A percentile compares a stretch with the other conserved stretches of the same genome.
Evolutionary conservation across 805 yeast species (phyloP).

Genomic region (Peterozyma toletana): DNA sequence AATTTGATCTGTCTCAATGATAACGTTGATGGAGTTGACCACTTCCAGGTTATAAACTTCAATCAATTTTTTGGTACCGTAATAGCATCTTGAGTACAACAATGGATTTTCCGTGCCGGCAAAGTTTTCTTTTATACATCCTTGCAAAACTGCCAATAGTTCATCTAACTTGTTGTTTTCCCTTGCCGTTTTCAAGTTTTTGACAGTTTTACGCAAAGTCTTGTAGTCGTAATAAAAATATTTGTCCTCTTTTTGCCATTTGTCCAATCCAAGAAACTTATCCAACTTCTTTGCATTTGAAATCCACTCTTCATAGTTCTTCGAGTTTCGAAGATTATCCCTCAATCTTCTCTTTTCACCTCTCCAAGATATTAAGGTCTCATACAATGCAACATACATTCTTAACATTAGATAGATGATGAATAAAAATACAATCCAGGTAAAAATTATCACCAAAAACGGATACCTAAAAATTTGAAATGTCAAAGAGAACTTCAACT

Average conservation of each 20-base stretch:
- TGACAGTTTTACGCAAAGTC: slow-evolving; percentile 43
- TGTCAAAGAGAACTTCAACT: slow-evolving; percentile 12
- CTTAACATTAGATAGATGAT: slow-evolving; percentile 45
- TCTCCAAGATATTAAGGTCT: slow-evolving; percentile 50
- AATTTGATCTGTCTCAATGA: slow-evolving; percentile 31
- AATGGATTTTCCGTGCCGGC: slow-evolving; percentile 73
- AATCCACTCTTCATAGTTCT: slow-evolving; percentile 56
- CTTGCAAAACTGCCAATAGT: slow-evolving; percentile 49
- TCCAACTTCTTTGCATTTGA: slow-evolving; percentile 52
- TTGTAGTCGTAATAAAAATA: slow-evolving; percentile 65
- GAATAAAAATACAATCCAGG: slow-evolving; percentile 49
- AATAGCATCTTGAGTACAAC: slow-evolving; percentile 66
- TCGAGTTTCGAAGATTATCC: slow-evolving; percentile 38
- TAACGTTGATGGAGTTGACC: slow-evolving; percentile 33
- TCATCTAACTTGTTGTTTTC: slow-evolving; percentile 30
- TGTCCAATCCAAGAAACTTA: slow-evolving; percentile 45
- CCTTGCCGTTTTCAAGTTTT: slow-evolving; percentile 30
- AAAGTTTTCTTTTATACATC: slow-evolving; percentile 64
- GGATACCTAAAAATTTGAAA: slow-evolving; percentile 61
- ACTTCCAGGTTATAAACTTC: slow-evolving; percentile 49
- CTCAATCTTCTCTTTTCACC: slow-evolving; percentile 48
- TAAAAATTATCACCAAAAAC: slow-evolving; percentile 37
- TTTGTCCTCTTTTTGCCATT: slow-evolving; percentile 55
- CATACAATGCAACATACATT: slow-evolving; percentile 55
- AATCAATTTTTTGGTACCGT: slow-evolving; percentile 63